These are phyloP conservation scores for Fraxinus ornus DNA, from an alignment of 305 asterid species.

Conservation along the genomic window DNA sequence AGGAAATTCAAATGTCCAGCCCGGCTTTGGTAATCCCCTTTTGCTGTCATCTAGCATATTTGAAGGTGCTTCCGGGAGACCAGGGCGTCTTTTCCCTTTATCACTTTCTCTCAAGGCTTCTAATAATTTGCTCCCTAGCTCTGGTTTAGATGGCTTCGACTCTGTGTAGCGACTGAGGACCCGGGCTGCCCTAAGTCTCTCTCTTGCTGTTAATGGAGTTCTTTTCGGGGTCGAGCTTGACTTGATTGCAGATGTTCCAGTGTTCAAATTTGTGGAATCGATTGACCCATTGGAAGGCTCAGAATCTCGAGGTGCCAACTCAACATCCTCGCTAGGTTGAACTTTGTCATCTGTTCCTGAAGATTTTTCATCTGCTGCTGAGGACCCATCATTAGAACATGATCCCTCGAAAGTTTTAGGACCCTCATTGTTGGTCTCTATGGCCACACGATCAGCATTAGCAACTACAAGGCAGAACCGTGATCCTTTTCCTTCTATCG, in stretches of 20 bases:
- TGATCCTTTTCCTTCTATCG: constrained; percentile 27
- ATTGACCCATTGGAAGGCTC: constrained; percentile 25
- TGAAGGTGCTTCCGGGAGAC: constrained; percentile 82
- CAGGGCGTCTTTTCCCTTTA: constrained; percentile 65
- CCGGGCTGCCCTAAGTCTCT: constrained; percentile 87
- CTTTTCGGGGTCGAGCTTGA: constrained; percentile 46
- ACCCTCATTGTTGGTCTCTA: constrained; percentile 38
- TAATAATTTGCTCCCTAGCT: constrained; percentile 59
- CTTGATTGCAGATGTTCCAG: constrained; percentile 26
- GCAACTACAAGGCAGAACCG: constrained; percentile 38
- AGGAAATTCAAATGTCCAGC: constrained; percentile 67
- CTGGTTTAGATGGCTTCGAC: constrained; percentile 59
- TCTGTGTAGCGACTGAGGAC: constrained; percentile 82
- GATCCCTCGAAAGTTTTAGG: constrained; percentile 30
- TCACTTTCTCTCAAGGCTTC: constrained; percentile 72
- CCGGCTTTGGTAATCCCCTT: constrained; percentile 73
- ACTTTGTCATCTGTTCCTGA: constrained; percentile 23
- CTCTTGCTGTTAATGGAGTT: constrained; percentile 78
- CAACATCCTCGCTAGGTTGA: constrained; percentile 15
- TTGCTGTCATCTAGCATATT: constrained; percentile 77
- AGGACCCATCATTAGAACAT: constrained; percentile 23
- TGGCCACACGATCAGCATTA: constrained; percentile 44
- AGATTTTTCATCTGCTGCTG: constrained; percentile 27
- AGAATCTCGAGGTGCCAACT: constrained; percentile 20
- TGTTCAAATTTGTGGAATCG: constrained; percentile 25